phyloP scores from a whole-genome alignment of 108 stramenopile genomes.

The Licmophora abbreviata region DNA sequence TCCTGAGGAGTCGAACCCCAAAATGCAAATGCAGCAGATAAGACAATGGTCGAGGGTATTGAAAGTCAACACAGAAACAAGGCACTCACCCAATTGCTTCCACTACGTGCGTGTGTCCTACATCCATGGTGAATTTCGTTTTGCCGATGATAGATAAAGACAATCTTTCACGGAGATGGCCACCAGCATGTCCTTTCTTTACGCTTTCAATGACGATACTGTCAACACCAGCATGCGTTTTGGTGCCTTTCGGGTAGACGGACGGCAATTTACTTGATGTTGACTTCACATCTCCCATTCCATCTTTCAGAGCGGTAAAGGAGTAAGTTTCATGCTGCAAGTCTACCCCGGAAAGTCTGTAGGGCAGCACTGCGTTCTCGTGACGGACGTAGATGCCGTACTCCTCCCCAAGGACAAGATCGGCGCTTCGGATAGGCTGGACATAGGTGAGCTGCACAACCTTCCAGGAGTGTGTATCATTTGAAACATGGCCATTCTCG shows the following conservation, averaged over 20 bases:
- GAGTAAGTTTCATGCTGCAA: conserved; percentile 13
- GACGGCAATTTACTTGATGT: conserved; percentile 14
- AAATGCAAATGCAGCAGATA: background rate
- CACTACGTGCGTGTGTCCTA: conserved; percentile 24
- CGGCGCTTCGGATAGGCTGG: conserved; percentile 14
- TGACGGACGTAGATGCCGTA: conserved; percentile 20
- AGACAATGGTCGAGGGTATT: background rate
- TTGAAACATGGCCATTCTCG: conserved; percentile 10
- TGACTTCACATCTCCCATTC: conserved; percentile 6
- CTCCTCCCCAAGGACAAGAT: conserved; percentile 14
- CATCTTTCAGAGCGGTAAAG: conserved; percentile 16
- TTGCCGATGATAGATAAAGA: conserved; percentile 1
- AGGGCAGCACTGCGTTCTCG: conserved; percentile 17
- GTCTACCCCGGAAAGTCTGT: conserved; percentile 15
- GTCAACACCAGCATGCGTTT: conserved; percentile 8
- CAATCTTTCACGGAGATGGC: conserved; percentile 5
- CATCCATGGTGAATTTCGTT: conserved; percentile 20
- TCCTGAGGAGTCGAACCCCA: conserved; percentile 3
- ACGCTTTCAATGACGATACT: conserved; percentile 16
- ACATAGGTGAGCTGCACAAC: conserved; percentile 12
- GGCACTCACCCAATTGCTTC: conserved; percentile 27
- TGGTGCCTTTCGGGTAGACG: conserved; percentile 23
- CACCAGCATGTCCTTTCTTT: conserved; percentile 8
- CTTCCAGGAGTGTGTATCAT: conserved; percentile 16
- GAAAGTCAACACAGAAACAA: background rate